Evolutionary conservation across 2,329 filamentous ascomycete genomes (phyloP).

Genomic region (Ramichloridium luteum): DNA sequence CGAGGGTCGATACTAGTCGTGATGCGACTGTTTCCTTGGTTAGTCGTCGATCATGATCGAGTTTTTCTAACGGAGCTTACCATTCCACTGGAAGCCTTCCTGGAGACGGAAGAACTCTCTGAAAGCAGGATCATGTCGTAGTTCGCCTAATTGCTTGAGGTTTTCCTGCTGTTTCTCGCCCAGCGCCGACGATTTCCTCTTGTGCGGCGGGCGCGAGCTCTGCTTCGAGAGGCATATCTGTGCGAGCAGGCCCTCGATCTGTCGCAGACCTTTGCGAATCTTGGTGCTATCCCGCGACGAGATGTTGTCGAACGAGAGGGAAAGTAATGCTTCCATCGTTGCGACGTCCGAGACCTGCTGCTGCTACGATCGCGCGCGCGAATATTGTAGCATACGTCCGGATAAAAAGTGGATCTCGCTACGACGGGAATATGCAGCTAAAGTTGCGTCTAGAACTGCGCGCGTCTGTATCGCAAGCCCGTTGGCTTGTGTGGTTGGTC

Average conservation of each 20-base stretch:
- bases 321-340: conserved; percentile 82
- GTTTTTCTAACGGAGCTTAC: conserved; percentile 27
- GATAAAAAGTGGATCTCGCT: too few relatives aligned
- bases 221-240: conserved; percentile 71
- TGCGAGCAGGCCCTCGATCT: conserved; percentile 85
- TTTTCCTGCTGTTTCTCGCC: conserved; percentile 10
- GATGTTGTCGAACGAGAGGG: conserved; percentile 89
- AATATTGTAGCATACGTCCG: too few relatives aligned
- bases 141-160: conserved; percentile 52
- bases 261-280: conserved; percentile 83
- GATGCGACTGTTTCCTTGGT: conserved; percentile 50
- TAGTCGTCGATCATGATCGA: conserved; percentile 4
- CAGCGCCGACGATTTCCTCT: conserved; percentile 29
- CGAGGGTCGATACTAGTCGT: conserved; percentile 72
- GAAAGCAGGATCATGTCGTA: conserved; percentile 77
- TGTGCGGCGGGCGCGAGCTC: conserved; percentile 21
- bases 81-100: conserved; percentile 95
- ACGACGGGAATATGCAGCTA: too few relatives aligned
- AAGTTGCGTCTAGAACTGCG: too few relatives aligned
- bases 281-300: conserved; percentile 83
- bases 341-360: too few relatives aligned
- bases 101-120: conserved; percentile 93
- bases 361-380: too few relatives aligned
- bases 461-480: too few relatives aligned
- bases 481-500: too few relatives aligned